Evolutionary conservation across 805 yeast species (phyloP), one percentile per base, ranked within the genome.

Genomic region (Tetrapisispora nanseiensis): DNA sequence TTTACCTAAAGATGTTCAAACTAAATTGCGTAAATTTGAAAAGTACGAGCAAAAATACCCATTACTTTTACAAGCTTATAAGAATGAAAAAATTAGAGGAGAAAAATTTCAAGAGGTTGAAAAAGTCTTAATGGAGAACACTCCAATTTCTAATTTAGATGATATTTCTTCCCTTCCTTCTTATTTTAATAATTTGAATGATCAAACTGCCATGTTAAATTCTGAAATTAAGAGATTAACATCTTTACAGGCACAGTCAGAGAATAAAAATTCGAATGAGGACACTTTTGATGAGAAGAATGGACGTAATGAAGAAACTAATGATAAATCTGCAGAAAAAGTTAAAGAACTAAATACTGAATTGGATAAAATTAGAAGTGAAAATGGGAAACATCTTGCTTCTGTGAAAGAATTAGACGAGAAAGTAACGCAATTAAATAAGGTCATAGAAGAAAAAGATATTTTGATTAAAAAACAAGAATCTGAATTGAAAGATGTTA

Each of bases 21-120:
- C 78, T 6, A 82, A 80, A 53, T 62, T 87, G 60, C 72, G 72
- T 43, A 89, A 86, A 65, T 85, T 83, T 55, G 76, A 72, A 43
- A 87, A 86, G 59, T 90, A 89, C 60, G 97, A 90, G 59, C 82
- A 82, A 39, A 87, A 86, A 59, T 90, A 92, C 57, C 98, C 98
- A 0, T 66, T 78, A 33, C 67, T 90, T 13, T 70, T 87, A 39
- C 82, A 82, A 34, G 96, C 97, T 0, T 92, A 86, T 65, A 84
- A 86, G 55, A 66, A 71, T 1, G 96, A 89, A 59, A 86, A 83
- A 64, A 68, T 72, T 39, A 82, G 80, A 51, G 66, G 72, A 1
- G 80, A 74, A 36, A 69, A 80, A 34, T 72, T 87, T 8, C 67
- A 57, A 4, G 54, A 66, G 0, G 82, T 89, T 51, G 96, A 86